A percentile compares a stretch with the other conserved stretches of the same genome.
These are phyloP conservation scores for Chlorella sp. DNA, from an alignment of 139 green algal genomes.

Conservation along the genomic window DNA sequence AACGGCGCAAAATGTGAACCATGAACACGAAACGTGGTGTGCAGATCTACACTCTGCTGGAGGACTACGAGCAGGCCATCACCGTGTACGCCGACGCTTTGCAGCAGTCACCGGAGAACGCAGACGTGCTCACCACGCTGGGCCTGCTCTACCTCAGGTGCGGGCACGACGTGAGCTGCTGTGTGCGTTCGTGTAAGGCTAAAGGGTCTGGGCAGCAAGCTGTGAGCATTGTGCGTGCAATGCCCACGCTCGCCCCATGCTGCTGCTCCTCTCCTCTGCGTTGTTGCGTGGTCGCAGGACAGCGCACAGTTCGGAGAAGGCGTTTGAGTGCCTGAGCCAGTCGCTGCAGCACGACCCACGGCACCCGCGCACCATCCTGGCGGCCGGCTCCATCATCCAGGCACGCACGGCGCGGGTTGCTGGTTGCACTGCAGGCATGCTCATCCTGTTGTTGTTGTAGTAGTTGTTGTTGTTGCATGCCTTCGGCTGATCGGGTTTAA, in stretches of 20 bases:
- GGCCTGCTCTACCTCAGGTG: constrained; percentile 61
- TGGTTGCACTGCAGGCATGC: too few relatives aligned
- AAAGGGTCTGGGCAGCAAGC: too few relatives aligned
- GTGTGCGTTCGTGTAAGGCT: too few relatives aligned
- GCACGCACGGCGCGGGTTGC: too few relatives aligned
- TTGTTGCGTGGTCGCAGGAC: neutral
- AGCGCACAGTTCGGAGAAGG: constrained; percentile 25
- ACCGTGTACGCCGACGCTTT: constrained; percentile 49
- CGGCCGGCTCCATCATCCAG: constrained; percentile 70
- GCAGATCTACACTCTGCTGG: constrained; percentile 40
- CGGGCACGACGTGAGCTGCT: neutral
- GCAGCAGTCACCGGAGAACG: constrained; percentile 63
- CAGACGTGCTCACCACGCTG: constrained; percentile 66
- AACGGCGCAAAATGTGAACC: too few relatives aligned
- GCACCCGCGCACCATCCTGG: constrained; percentile 69
- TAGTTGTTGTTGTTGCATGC: neutral
- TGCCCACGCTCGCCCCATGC: too few relatives aligned
- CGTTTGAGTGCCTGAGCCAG: constrained; percentile 63
- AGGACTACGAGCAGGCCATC: constrained; percentile 33
- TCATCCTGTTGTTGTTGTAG: too few relatives aligned
- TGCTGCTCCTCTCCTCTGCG: too few relatives aligned
- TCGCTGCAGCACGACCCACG: constrained; percentile 57
- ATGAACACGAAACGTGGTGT: too few relatives aligned
- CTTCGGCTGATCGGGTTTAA: neutral
- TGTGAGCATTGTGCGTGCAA: too few relatives aligned